Conservation (phyloP, 176 grass and related monocot genomes). For the Raddia guianensis region DNA sequence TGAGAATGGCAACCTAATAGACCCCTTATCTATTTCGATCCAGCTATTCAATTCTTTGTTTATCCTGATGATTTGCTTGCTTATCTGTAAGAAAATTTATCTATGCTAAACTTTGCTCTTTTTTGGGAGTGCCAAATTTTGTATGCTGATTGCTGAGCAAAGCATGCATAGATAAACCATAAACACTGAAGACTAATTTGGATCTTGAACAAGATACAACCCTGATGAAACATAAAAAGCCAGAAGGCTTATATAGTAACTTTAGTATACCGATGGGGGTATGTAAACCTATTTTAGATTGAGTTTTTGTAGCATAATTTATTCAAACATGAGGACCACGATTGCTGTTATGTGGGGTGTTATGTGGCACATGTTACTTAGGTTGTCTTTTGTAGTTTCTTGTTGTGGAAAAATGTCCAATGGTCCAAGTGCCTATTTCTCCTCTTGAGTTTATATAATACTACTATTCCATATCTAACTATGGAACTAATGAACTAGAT, state of each 20-base stretch:
- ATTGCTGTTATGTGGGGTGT: constrained; percentile 10
- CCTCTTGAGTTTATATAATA: constrained; percentile 5
- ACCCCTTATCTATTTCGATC: neutral
- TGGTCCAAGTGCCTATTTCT: constrained; percentile 4
- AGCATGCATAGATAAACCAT: neutral
- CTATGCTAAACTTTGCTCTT: neutral
- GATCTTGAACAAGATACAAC: constrained; percentile 2
- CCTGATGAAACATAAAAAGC: constrained; percentile 1
- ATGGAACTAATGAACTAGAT: constrained; percentile 10
- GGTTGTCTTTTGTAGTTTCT: neutral
- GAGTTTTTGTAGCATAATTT: constrained; percentile 4
- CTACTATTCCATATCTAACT: neutral
- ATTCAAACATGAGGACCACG: neutral
- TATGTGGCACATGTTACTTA: neutral
- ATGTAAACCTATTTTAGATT: neutral
- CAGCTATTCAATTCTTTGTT: constrained; percentile 14
- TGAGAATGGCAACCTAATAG: constrained; percentile 17
- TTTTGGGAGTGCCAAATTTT: neutral
- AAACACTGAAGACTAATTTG: neutral
- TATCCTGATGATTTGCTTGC: constrained; percentile 3
- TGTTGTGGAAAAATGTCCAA: neutral
- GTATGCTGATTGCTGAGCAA: constrained; percentile 28
- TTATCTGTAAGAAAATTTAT: constrained; percentile 6
- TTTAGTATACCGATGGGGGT: neutral
- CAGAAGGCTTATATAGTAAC: neutral